A percentile compares a stretch with the other conserved stretches of the same genome.
These are phyloP conservation scores for Protomyces lactucae-debilis DNA, from an alignment of 1,139 yeast species.

Conservation along the genomic window DNA sequence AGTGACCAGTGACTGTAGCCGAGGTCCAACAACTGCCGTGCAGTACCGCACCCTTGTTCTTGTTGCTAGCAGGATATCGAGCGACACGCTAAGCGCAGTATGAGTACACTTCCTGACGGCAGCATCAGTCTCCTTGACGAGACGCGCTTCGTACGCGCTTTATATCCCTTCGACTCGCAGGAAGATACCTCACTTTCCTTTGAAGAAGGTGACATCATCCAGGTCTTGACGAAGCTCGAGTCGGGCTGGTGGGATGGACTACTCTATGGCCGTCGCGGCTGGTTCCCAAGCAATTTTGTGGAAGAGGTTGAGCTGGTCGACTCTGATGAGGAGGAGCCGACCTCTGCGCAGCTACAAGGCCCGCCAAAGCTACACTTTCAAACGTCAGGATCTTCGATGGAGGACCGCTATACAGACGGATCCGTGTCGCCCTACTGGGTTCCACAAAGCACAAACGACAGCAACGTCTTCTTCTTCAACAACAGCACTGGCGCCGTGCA, in stretches of 20 bases:
- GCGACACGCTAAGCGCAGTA: too few relatives aligned
- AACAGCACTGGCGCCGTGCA: conserved; percentile 61
- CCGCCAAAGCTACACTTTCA: not conserved
- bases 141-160: conserved; percentile 48
- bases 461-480: conserved; percentile 68
- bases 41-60: too few relatives aligned
- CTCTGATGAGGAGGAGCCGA: conserved; percentile 39
- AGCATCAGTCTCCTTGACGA: not conserved
- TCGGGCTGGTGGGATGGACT: conserved; percentile 44
- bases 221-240: conserved; percentile 51
- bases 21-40: too few relatives aligned
- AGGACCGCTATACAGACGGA: not conserved
- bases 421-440: conserved; percentile 47
- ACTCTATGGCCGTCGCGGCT: conserved; percentile 37
- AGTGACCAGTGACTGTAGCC: too few relatives aligned
- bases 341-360: not conserved
- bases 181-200: conserved; percentile 72
- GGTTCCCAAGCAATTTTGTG: conserved; percentile 41
- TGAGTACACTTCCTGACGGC: too few relatives aligned
- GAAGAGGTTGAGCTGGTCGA: conserved; percentile 37
- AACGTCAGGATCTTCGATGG: not conserved
- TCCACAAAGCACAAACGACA: conserved; percentile 49
- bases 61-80: too few relatives aligned
- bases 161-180: conserved; percentile 70
- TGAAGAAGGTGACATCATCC: conserved; percentile 60